Evolutionary conservation across 495 filamentous ascomycete genomes (phyloP), one percentile per base, ranked within the genome.

Genomic region (Chaetomium fimeti): DNA sequence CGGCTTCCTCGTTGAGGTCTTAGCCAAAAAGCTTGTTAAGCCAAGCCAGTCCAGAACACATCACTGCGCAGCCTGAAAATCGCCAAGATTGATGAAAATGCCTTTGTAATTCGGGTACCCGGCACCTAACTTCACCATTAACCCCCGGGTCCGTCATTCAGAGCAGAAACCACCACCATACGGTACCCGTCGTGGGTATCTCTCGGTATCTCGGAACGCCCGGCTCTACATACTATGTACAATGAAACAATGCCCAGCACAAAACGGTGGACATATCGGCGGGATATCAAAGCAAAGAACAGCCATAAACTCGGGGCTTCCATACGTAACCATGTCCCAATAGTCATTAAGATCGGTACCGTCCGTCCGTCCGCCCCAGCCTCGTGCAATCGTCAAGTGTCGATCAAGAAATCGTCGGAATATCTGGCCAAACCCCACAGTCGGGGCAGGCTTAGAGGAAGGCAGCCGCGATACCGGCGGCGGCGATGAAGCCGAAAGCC

Each of bases 391-490:
- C 69, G 43, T 68, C 68, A 68, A 66, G 45, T 60, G 40, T 61
- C 53, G 13, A 60, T 64, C 57, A 64, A 68, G 67, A 68, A 63
- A 62, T 56, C 57, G 13, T 63, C 57, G 36, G 20, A 32, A 54
- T 40, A 70, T 29, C 15, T 51, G 40, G 22, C 40, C 28, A 53
- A 52, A 45, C 15, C 28, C 42, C 12, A 20, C 43, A 54, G 32
- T 42, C 12, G 2, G 22, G 36, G 61, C 16, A 63, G 29, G 16
- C 18, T 72, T 70, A 77, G 24, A 77, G 72, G 28, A 77, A 63
- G 51, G 64, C 63, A 24, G 68, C 72, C 9, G 74, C 75, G 24
- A 77, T 53, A 57, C 75, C 75, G n/a, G 75, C 75, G 25, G 73
- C 75, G 49, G 72, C 73, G 43, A 77, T 29, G 62, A 75, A 48